Conservation (phyloP, 2,329 filamentous ascomycete genomes). For the Claviceps digitariae region DNA sequence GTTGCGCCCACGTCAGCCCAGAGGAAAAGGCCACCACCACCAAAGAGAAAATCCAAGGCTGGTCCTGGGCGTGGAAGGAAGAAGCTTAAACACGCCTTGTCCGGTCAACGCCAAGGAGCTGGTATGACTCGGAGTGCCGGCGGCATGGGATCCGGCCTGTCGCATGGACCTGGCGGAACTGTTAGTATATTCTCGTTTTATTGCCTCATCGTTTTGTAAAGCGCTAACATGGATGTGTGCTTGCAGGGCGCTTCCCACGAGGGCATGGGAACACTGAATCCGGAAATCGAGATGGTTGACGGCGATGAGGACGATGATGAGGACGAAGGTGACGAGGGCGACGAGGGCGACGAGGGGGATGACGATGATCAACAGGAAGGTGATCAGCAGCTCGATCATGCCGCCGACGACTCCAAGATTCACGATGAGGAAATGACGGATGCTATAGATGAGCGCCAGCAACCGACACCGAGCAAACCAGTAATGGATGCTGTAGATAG, state of each 20-base stretch:
- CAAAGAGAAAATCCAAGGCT: conserved; percentile 66
- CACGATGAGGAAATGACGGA: conserved; percentile 27
- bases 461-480: conserved; percentile 8
- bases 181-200: conserved; percentile 16
- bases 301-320: conserved; percentile 31
- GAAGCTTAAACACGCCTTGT: conserved; percentile 51
- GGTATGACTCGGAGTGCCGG: conserved; percentile 18
- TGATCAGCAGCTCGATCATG: conserved; percentile 31
- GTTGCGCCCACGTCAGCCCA: conserved; percentile 26
- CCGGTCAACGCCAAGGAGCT: conserved; percentile 19
- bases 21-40: conserved; percentile 57
- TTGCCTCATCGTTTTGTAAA: background rate
- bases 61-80: conserved; percentile 65
- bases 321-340: conserved; percentile 25
- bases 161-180: conserved; percentile 24
- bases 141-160: conserved; percentile 26
- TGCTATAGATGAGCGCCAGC: conserved; percentile 15
- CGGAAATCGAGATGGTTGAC: conserved; percentile 42
- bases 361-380: conserved; percentile 34
- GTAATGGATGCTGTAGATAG: conserved; percentile 17
- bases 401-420: conserved; percentile 25
- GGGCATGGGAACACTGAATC: conserved; percentile 29
- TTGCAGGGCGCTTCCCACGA: conserved; percentile 27
- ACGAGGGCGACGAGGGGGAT: conserved; percentile 32
- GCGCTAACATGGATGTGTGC: background rate